These are phyloP conservation scores for Penicillium coffeae DNA, from an alignment of 495 filamentous ascomycete genomes.

Conservation along the genomic window DNA sequence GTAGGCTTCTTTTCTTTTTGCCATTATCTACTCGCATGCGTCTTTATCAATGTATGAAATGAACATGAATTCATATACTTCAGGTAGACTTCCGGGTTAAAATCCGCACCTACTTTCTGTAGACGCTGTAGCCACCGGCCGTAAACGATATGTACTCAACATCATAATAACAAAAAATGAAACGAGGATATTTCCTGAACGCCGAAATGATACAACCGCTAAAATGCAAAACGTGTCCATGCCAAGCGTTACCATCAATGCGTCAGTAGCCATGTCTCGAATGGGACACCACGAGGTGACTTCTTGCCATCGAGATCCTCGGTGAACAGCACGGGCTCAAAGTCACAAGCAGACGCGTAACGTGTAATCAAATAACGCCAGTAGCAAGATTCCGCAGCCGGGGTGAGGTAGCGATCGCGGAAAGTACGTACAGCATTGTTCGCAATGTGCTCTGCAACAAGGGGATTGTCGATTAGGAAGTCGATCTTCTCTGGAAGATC, in stretches of 20 bases:
- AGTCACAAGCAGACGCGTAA: constrained; percentile 43
- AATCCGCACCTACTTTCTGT: too few species aligned
- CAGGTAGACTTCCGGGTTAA: too few species aligned
- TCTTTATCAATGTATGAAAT: too few species aligned
- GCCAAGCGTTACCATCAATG: constrained; percentile 13
- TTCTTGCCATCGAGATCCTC: constrained; percentile 24
- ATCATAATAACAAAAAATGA: neutral
- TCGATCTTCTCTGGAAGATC: constrained; percentile 52
- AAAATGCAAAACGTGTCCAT: neutral
- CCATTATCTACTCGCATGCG: too few species aligned
- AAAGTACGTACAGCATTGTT: constrained; percentile 52
- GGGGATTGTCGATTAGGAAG: constrained; percentile 45
- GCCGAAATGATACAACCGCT: neutral
- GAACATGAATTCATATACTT: too few species aligned
- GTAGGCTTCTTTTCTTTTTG: too few species aligned
- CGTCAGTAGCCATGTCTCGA: constrained; percentile 40
- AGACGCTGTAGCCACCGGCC: too few species aligned
- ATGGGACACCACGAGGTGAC: constrained; percentile 29
- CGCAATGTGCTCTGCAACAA: constrained; percentile 52
- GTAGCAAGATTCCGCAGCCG: constrained; percentile 58
- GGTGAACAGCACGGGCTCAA: constrained; percentile 37
- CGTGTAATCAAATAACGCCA: constrained; percentile 52
- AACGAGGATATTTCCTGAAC: too few species aligned
- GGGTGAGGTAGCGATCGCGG: constrained; percentile 56
- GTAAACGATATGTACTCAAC: too few species aligned